These are phyloP conservation scores for Platismatia glauca DNA, from an alignment of 495 filamentous ascomycete species.

Conservation along the genomic window DNA sequence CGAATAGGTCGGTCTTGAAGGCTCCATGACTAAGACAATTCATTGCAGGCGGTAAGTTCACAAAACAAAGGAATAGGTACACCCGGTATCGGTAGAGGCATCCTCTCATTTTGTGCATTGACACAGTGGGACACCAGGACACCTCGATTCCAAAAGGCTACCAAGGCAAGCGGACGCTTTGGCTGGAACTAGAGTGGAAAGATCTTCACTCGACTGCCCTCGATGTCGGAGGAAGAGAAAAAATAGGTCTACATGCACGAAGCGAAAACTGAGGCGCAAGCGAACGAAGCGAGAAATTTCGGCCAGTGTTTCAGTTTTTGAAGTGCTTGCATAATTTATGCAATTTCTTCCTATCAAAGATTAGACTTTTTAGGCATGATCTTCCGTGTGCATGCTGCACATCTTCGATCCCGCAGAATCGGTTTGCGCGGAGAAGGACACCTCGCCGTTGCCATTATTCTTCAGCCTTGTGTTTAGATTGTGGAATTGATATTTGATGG, in stretches of 20 bases:
- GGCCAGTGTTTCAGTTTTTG: neutral
- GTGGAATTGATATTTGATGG: too few species aligned
- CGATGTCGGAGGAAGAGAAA: neutral
- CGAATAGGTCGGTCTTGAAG: neutral
- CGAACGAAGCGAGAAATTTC: neutral
- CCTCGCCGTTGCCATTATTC: neutral
- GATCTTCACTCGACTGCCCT: neutral
- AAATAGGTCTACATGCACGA: neutral
- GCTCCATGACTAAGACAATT: neutral
- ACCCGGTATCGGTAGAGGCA: too few species aligned
- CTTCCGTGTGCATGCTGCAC: neutral
- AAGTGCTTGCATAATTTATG: neutral
- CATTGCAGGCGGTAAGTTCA: neutral
- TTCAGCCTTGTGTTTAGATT: neutral
- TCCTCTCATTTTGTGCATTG: too few species aligned
- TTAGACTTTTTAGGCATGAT: neutral
- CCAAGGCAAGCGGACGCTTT: neutral
- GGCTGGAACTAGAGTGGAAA: neutral
- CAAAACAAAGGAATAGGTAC: neutral
- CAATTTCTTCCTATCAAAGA: neutral
- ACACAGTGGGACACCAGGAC: neutral
- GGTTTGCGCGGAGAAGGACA: neutral
- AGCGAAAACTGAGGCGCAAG: neutral
- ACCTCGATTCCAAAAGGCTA: neutral
- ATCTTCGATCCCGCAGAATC: neutral